Percentiles rank a stretch among this genome's conserved stretches.
Conservation (phyloP, 2,329 filamentous ascomycete genomes). For the Ascochyta koolunga region DNA sequence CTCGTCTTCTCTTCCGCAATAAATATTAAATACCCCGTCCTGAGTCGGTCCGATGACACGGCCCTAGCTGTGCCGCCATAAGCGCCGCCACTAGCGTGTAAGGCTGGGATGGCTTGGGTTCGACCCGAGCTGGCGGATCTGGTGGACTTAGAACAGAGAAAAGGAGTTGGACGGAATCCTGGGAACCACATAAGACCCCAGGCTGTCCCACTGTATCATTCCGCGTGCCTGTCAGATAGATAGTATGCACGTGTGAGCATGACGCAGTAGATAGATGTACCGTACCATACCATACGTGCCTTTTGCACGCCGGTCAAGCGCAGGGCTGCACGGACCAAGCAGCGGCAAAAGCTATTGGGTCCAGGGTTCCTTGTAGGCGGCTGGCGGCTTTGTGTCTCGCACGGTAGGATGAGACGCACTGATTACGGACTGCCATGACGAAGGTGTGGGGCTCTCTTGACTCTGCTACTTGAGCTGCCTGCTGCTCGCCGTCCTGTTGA, state of each 20-base stretch:
- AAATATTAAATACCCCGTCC: not conserved
- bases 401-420: conserved; percentile 9
- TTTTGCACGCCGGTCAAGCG: conserved; percentile 2
- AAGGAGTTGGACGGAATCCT: conserved; percentile 12
- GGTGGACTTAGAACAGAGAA: no score
- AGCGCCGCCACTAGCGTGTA: conserved; percentile 16
- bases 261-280: conserved; percentile 4
- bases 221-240: not conserved
- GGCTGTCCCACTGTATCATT: not conserved
- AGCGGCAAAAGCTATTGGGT: conserved; percentile 3
- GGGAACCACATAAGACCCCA: no score
- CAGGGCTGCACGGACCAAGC: not conserved
- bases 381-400: conserved; percentile 12
- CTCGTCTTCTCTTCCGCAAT: no score
- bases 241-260: not conserved
- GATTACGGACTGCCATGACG: not conserved
- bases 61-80: conserved; percentile 17
- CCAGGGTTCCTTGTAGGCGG: conserved; percentile 10
- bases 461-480: not conserved
- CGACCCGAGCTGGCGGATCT: conserved; percentile 11
- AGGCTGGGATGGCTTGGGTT: conserved; percentile 15
- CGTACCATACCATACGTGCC: no score
- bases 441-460: not conserved
- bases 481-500: not conserved
- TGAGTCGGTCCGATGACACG: conserved; percentile 14